Percentiles rank a stretch among this genome's conserved stretches.
phyloP scores from a whole-genome alignment of 257 asterid species.

The Prunella vulgaris region DNA sequence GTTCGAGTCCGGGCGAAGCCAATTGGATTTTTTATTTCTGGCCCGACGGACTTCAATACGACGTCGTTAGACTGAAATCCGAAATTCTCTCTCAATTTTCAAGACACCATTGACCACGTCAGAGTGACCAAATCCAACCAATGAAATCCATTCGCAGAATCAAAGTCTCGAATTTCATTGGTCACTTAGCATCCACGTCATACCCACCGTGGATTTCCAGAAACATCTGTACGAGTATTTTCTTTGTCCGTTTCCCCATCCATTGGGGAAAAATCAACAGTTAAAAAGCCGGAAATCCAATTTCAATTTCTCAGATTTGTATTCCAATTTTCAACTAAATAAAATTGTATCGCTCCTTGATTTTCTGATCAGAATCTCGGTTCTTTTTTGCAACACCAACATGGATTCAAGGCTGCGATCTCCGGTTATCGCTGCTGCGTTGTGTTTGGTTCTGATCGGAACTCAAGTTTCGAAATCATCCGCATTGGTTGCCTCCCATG shows the following conservation, averaged over 20 bases:
- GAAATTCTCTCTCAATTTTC: not conserved
- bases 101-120: constrained; percentile 18
- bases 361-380: not conserved
- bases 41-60: not conserved
- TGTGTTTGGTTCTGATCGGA: constrained; percentile 32
- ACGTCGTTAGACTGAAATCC: not conserved
- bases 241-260: not conserved
- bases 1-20: constrained; percentile 70
- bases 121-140: constrained; percentile 15
- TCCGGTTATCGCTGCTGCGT: not conserved
- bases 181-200: constrained; percentile 41
- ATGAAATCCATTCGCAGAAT: constrained; percentile 10
- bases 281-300: not conserved
- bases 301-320: not conserved
- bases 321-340: not conserved
- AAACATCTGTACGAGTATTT: not conserved
- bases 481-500: constrained; percentile 36
- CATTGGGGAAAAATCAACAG: not conserved
- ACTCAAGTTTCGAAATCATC: constrained; percentile 27
- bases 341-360: not conserved
- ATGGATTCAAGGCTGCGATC: constrained; percentile 35
- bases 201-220: not conserved
- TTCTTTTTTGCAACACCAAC: not conserved
- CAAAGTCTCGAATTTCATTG: constrained; percentile 46
- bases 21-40: not conserved